These are phyloP conservation scores for Noccaea bulbosa DNA, from an alignment of 345 rosid species.

Conservation along the genomic window DNA sequence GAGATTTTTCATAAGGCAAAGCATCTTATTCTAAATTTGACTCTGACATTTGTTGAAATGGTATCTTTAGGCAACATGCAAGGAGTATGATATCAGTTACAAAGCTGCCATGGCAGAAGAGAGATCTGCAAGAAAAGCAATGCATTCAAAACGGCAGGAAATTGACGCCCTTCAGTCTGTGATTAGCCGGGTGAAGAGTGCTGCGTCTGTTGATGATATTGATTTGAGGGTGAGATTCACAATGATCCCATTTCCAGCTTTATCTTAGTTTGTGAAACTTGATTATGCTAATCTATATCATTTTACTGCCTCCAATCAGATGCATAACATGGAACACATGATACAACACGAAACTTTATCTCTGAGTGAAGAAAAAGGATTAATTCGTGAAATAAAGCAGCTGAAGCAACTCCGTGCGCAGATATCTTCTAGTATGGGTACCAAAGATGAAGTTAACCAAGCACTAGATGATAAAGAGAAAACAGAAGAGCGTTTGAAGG, in stretches of 20 bases:
- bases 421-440: conserved; percentile 58
- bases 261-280: conserved; percentile 16
- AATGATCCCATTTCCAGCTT: conserved; percentile 19
- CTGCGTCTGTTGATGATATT: conserved; percentile 61
- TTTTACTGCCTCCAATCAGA: conserved; percentile 50
- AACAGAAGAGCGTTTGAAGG: conserved; percentile 77
- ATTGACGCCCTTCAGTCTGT: conserved; percentile 64
- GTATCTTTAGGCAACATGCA: conserved; percentile 53
- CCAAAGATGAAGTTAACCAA: conserved; percentile 62
- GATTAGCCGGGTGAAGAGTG: conserved; percentile 57
- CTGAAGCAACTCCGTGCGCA: conserved; percentile 66
- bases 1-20: conserved; percentile 1
- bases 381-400: conserved; percentile 69
- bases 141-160: conserved; percentile 67
- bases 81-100: conserved; percentile 48
- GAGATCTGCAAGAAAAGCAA: conserved; percentile 57
- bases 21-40: conserved; percentile 31
- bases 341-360: conserved; percentile 75
- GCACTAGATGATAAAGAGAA: conserved; percentile 65
- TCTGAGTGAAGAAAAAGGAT: conserved; percentile 75
- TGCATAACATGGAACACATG: conserved; percentile 64
- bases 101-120: conserved; percentile 61
- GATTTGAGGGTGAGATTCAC: conserved; percentile 55
- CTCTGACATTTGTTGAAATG: conserved; percentile 31
- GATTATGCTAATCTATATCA: conserved; percentile 33